Conservation (phyloP, 345 rosid species). For the Pugionium cornutum region DNA sequence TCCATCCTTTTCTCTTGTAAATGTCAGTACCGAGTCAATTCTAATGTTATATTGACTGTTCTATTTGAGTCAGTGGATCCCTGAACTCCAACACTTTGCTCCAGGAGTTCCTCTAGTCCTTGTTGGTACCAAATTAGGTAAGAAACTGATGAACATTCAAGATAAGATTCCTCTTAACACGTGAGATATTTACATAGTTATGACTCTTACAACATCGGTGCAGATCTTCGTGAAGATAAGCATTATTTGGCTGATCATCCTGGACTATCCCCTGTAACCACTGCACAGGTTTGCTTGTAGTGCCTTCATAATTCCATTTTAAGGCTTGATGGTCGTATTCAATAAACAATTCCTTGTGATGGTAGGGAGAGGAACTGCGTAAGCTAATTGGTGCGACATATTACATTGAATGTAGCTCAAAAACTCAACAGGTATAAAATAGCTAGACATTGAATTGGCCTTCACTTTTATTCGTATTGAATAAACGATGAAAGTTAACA, state of each 20-base stretch:
- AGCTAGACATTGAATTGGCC: too few species aligned
- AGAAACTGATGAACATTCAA: slow-evolving; percentile 29
- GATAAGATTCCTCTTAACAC: too few species aligned
- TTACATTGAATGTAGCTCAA: slow-evolving; percentile 87
- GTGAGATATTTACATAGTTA: slow-evolving; percentile 28
- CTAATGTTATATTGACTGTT: slow-evolving; percentile 38
- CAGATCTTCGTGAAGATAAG: slow-evolving; percentile 90
- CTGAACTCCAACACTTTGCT: slow-evolving; percentile 91
- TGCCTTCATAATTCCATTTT: too few species aligned
- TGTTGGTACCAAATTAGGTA: slow-evolving; percentile 94
- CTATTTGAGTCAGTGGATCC: slow-evolving; percentile 76
- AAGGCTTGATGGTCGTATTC: not conserved
- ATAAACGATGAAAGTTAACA: too few species aligned
- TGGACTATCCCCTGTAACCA: slow-evolving; percentile 77
- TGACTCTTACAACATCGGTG: slow-evolving; percentile 33
- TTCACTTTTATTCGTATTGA: too few species aligned
- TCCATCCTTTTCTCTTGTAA: too few species aligned
- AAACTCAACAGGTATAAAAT: slow-evolving; percentile 75
- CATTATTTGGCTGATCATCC: slow-evolving; percentile 87
- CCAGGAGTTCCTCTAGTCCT: slow-evolving; percentile 88
- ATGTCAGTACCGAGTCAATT: slow-evolving; percentile 9
- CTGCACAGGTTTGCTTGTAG: slow-evolving; percentile 77
- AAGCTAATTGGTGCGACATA: slow-evolving; percentile 81
- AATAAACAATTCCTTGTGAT: not conserved
- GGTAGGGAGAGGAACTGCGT: slow-evolving; percentile 91